Evolutionary conservation across 352 stramenopile species (phyloP).

Genomic region (Pythium monospermum): DNA sequence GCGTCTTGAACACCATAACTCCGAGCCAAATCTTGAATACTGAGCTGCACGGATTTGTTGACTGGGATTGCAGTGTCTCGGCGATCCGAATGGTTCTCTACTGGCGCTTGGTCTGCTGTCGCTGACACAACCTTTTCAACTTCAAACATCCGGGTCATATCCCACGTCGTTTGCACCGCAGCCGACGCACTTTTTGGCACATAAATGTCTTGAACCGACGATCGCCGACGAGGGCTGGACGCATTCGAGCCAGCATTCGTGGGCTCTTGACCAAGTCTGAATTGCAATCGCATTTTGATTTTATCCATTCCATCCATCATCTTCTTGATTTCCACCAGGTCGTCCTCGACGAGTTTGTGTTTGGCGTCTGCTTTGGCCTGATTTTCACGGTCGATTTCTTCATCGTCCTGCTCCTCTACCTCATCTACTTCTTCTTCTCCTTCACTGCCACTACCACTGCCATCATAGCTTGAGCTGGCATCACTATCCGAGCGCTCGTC

Average conservation of each 20-base stretch:
- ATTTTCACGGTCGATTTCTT: slow-evolving; percentile 1
- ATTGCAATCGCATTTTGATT: slow-evolving; percentile 49
- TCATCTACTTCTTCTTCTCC: slow-evolving; percentile 15
- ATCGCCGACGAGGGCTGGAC: background rate
- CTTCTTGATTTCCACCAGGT: slow-evolving; percentile 38
- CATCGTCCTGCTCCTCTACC: slow-evolving; percentile 19
- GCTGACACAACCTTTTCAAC: slow-evolving; percentile 21
- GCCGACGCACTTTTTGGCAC: slow-evolving; percentile 5
- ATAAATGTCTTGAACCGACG: slow-evolving; percentile 14
- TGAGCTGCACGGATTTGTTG: slow-evolving; percentile 14
- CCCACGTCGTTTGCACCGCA: slow-evolving; percentile 17
- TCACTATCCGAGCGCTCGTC: slow-evolving; percentile 16
- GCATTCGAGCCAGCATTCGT: background rate
- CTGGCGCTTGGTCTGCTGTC: background rate
- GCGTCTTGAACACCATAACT: slow-evolving; percentile 16
- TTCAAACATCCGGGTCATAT: slow-evolving; percentile 17
- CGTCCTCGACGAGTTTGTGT: slow-evolving; percentile 27
- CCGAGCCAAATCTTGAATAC: slow-evolving; percentile 16
- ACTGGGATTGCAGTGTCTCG: background rate
- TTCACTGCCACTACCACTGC: slow-evolving; percentile 9
- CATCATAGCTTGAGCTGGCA: background rate
- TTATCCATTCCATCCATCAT: slow-evolving; percentile 61
- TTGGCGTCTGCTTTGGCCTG: slow-evolving; percentile 16
- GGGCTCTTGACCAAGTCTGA: slow-evolving; percentile 27
- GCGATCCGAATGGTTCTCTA: background rate